Evolutionary conservation across 495 filamentous ascomycete species (phyloP), one percentile per base, ranked within the genome.

Genomic region (Aspergillus sparsus): DNA sequence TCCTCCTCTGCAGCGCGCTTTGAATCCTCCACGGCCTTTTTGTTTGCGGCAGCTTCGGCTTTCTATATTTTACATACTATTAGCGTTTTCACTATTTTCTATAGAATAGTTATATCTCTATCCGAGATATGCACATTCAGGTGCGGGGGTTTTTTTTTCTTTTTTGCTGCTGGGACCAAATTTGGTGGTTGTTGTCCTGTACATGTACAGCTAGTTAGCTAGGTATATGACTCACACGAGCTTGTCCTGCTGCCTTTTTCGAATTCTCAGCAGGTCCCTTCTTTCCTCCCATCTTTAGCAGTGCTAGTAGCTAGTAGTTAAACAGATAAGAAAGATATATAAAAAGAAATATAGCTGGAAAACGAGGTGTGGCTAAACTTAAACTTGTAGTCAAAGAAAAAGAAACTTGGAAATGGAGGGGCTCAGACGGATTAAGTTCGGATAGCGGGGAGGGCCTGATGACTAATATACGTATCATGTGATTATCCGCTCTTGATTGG

Each of bases 161-260:
- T 34, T 53, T 35, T 13, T 37, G 27, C 31, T 27, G 21, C 21
- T 27, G 21, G 21, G 1, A 27, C 21, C 21, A 27, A 27, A 27
- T 49, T 7, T 11, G 46, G 46, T 49, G 46, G 9, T n/a, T n/a
- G n/a, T n/a, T 15, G 15, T 49, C 5, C 4, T 31, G 49, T 52
- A 27, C 1, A 27, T 27, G 21, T 27, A 27, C 21, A 27, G 49
- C 27, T 52, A 10, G 21, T 52, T 27, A 33, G 31, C 27, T 21
- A 15, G 49, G 9, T 12, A 34, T 2, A 50, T 8, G 55, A 74
- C 76, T 59, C 73, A 79, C 81, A 51, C 78, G 79, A 66, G 93
- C 92, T 67, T 98, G 90, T 64, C 94, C 95, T 2, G 85, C 84
- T 0, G 79, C 93, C 78, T 98, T 98, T 80, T 97, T 98, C 66